Conservation (phyloP, 306 rosid species). For the Cucurbita maxima region DNA sequence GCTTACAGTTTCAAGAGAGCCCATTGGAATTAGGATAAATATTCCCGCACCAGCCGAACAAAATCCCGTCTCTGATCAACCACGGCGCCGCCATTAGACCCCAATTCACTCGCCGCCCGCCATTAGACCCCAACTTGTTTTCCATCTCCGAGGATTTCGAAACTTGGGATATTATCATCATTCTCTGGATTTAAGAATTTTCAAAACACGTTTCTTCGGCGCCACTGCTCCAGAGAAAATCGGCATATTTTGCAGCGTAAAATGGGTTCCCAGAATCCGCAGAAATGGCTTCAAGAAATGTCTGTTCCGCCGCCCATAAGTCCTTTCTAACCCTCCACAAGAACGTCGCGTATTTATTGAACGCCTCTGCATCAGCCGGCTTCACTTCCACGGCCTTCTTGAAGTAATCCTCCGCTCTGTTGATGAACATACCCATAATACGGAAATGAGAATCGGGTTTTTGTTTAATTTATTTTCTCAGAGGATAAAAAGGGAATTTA, state of each 20-base stretch:
- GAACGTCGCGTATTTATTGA: constrained; percentile 51
- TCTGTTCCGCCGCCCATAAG: constrained; percentile 50
- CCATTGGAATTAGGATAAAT: background rate
- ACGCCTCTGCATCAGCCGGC: constrained; percentile 44
- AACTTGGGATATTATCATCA: too few species aligned
- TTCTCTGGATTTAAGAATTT: background rate
- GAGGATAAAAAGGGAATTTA: background rate
- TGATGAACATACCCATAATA: background rate
- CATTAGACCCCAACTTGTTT: too few species aligned
- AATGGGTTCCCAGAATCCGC: constrained; percentile 35
- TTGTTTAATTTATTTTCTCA: background rate
- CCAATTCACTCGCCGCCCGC: background rate
- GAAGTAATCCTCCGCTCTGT: constrained; percentile 76
- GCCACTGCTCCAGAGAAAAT: constrained; percentile 56
- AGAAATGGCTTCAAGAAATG: constrained; percentile 47
- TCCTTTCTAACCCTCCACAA: constrained; percentile 48
- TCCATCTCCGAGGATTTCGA: too few species aligned
- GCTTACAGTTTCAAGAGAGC: background rate
- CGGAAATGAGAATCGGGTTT: background rate
- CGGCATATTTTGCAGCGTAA: constrained; percentile 43
- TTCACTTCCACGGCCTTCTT: constrained; percentile 29
- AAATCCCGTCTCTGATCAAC: background rate
- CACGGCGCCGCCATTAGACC: background rate
- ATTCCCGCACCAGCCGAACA: background rate
- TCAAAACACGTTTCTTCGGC: constrained; percentile 38